Percentiles rank a stretch among this genome's conserved stretches.
These are phyloP conservation scores for Adansonia digitata DNA, from an alignment of 345 rosid species.

Conservation along the genomic window DNA sequence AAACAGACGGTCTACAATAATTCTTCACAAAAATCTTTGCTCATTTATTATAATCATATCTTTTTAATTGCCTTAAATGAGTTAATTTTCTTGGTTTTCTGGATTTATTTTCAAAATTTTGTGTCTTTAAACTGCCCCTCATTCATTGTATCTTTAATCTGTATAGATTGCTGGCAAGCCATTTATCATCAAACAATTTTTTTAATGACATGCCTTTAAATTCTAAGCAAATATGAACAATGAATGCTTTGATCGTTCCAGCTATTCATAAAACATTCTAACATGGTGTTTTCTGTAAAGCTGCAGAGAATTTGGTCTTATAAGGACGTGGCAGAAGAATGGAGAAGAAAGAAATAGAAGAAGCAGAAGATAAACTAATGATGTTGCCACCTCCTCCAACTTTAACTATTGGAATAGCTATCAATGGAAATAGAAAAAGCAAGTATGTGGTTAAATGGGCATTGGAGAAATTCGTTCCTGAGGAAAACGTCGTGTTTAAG, in stretches of 20 bases:
- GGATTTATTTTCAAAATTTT: not conserved
- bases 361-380: constrained; percentile 15
- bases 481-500: constrained; percentile 52
- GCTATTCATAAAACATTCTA: not conserved
- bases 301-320: not conserved
- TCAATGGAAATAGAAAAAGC: constrained; percentile 62
- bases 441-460: constrained; percentile 49
- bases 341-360: constrained; percentile 34
- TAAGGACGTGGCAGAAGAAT: constrained; percentile 17
- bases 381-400: constrained; percentile 36
- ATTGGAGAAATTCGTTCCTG: constrained; percentile 45
- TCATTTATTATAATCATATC: not conserved
- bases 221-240: not conserved
- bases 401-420: constrained; percentile 53
- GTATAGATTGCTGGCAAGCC: not conserved
- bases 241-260: not conserved
- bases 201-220: no score
- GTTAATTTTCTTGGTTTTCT: not conserved
- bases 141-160: constrained; percentile 1
- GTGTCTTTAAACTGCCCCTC: not conserved
- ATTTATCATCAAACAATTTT: no score
- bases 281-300: not conserved
- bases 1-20: no score
- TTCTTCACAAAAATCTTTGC: not conserved
- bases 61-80: not conserved